Conservation (phyloP, 139 green algal genomes). For the Chlamydomonas urium region DNA sequence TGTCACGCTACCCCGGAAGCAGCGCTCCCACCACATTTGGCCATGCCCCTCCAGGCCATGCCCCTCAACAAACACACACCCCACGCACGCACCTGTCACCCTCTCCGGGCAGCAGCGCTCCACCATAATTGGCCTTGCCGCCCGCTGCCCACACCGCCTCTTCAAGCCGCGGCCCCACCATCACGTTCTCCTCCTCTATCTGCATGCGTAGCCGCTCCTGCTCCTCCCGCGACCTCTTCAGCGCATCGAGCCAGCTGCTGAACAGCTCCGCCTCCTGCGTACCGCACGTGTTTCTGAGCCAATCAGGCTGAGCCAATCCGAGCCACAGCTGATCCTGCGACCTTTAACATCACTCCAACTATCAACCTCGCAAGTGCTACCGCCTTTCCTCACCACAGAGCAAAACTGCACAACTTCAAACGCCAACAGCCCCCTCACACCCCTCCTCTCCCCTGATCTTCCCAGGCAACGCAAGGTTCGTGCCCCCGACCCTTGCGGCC, state of each 20-base stretch:
- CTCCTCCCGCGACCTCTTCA: constrained; percentile 19
- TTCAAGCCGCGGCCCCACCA: constrained; percentile 57
- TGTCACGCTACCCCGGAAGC: too few species aligned
- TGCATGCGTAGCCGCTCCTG: constrained; percentile 29
- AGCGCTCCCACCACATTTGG: too few species aligned
- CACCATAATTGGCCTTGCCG: constrained; percentile 43
- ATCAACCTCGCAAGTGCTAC: neutral
- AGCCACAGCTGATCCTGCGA: neutral
- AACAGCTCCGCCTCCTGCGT: constrained; percentile 60
- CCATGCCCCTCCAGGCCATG: neutral
- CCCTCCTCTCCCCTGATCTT: neutral
- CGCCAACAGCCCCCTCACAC: neutral
- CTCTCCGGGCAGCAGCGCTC: constrained; percentile 53
- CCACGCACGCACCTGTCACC: constrained; percentile 28
- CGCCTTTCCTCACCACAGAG: too few species aligned
- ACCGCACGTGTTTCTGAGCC: neutral
- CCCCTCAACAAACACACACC: too few species aligned
- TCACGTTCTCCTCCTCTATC: constrained; percentile 44
- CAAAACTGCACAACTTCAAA: too few species aligned
- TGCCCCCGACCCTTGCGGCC: too few species aligned
- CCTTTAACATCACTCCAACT: neutral
- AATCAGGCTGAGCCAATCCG: neutral
- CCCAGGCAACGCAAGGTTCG: too few species aligned
- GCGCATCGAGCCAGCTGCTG: constrained; percentile 31
- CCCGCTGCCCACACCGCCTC: neutral